Percentiles rank a stretch among this genome's conserved stretches.
These are phyloP conservation scores for Agrocybe pediades DNA, from an alignment of 768 basidiomycete species.

Conservation along the genomic window DNA sequence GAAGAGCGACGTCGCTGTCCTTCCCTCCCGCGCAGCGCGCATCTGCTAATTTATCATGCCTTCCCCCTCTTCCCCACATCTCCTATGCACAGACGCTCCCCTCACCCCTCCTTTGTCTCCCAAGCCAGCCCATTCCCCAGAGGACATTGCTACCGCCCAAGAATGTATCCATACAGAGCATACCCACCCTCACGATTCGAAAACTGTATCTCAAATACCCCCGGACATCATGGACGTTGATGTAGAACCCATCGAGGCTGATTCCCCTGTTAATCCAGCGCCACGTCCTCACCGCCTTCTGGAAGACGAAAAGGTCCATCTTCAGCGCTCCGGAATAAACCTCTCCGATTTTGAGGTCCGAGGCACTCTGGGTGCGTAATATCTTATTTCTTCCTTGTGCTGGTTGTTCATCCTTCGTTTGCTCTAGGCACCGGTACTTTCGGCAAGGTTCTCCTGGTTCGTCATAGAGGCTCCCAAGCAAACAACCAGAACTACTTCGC, in stretches of 20 bases:
- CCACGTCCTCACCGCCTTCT: constrained; percentile 56
- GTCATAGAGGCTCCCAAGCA: constrained; percentile 57
- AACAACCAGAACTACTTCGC: constrained; percentile 72
- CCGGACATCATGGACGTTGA: constrained; percentile 25
- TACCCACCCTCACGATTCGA: constrained; percentile 7
- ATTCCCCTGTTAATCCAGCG: constrained; percentile 17
- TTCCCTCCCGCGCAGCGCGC: constrained; percentile 11
- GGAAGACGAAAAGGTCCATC: constrained; percentile 70
- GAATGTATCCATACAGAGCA: constrained; percentile 12
- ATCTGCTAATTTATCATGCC: constrained; percentile 22
- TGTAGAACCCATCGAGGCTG: constrained; percentile 17
- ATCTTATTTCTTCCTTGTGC: constrained; percentile 7
- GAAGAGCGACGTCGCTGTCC: not conserved
- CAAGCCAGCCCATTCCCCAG: constrained; percentile 36
- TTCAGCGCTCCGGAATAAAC: constrained; percentile 59
- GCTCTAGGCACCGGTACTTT: constrained; percentile 91
- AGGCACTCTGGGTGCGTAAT: constrained; percentile 66
- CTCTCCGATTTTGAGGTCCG: constrained; percentile 82
- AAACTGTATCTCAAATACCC: constrained; percentile 8
- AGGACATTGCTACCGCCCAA: constrained; percentile 6
- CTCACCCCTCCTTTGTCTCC: constrained; percentile 71
- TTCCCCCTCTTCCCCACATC: constrained; percentile 36
- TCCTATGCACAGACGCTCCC: constrained; percentile 55
- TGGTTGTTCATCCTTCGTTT: constrained; percentile 1
- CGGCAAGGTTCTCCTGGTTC: constrained; percentile 88